A percentile compares a stretch with the other conserved stretches of the same genome.
These are phyloP conservation scores for Fusarium sp. DNA, from an alignment of 2,329 filamentous ascomycete genomes.

Conservation along the genomic window DNA sequence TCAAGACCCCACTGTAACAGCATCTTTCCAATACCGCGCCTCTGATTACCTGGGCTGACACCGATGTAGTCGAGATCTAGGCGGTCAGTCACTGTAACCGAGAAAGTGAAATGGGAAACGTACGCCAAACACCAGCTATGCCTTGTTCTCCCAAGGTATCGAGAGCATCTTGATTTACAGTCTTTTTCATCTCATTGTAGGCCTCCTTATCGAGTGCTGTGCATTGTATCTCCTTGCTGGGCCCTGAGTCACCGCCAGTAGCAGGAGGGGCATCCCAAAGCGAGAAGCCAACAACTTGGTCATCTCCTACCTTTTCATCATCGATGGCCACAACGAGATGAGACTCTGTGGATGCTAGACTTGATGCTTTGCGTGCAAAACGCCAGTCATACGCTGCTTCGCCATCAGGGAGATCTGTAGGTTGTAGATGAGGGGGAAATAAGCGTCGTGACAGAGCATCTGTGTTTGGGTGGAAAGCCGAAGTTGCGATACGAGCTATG, in stretches of 20 bases:
- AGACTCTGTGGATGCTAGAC: not conserved
- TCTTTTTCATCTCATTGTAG: slow-evolving; percentile 1
- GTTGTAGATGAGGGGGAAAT: slow-evolving; percentile 10
- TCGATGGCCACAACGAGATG: not conserved
- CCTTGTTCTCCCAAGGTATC: slow-evolving; percentile 1
- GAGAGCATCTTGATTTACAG: slow-evolving; percentile 1
- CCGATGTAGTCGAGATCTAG: slow-evolving; percentile 20
- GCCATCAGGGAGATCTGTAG: not conserved
- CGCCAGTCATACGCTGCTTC: slow-evolving; percentile 23
- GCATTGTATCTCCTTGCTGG: not conserved
- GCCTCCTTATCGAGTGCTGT: slow-evolving; percentile 2
- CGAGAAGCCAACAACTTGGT: slow-evolving; percentile 4
- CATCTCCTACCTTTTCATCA: not conserved
- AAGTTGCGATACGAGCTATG: slow-evolving; percentile 9
- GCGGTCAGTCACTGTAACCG: not conserved
- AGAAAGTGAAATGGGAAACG: not conserved
- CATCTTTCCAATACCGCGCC: slow-evolving; percentile 7
- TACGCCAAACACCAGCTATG: slow-evolving; percentile 13
- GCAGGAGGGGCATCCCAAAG: slow-evolving; percentile 10
- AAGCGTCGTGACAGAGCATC: slow-evolving; percentile 11
- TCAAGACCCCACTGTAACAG: slow-evolving; percentile 2
- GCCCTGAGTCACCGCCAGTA: not conserved
- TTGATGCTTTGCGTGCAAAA: slow-evolving; percentile 6
- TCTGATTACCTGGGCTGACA: slow-evolving; percentile 1
- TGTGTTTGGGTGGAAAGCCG: slow-evolving; percentile 10